These are phyloP conservation scores for Aspergillus taichungensis DNA, from an alignment of 495 filamentous ascomycete genomes.

Conservation along the genomic window DNA sequence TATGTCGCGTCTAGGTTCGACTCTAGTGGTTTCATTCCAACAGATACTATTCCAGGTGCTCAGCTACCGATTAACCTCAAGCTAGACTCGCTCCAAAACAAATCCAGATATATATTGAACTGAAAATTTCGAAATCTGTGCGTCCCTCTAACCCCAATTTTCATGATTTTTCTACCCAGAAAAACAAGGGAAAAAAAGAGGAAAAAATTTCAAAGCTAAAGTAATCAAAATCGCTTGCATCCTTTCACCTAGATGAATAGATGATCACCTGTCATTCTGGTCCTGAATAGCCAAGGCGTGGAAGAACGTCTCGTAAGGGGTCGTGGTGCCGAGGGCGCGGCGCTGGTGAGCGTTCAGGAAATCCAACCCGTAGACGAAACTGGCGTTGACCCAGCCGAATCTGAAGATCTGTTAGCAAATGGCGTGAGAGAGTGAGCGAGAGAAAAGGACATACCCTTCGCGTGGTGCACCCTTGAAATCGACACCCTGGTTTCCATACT, in stretches of 20 bases:
- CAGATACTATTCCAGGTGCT: too few relatives aligned
- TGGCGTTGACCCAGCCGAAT: constrained; percentile 98
- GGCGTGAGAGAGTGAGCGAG: background rate
- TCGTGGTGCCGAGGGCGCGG: constrained; percentile 75
- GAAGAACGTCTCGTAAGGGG: constrained; percentile 64
- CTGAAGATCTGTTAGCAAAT: constrained; percentile 34
- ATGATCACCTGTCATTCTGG: background rate
- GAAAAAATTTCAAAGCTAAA: background rate
- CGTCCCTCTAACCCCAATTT: constrained; percentile 1
- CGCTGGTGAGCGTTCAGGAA: constrained; percentile 77
- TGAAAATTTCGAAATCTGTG: too few relatives aligned
- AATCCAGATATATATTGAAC: too few relatives aligned
- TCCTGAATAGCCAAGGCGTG: constrained; percentile 29
- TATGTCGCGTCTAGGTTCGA: too few relatives aligned
- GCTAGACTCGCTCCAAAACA: too few relatives aligned
- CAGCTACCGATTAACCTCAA: too few relatives aligned
- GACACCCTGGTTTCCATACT: constrained; percentile 93
- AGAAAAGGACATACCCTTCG: constrained; percentile 68
- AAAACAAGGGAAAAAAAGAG: background rate
- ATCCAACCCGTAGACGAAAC: constrained; percentile 81
- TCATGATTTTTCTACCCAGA: background rate
- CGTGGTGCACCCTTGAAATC: constrained; percentile 90
- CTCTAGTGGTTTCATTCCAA: too few relatives aligned
- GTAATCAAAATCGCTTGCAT: background rate
- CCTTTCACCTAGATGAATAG: background rate